Evolutionary conservation across 139 green algal genomes (phyloP), one percentile per base, ranked within the genome.

Genomic region (Picochlorum sp.): DNA sequence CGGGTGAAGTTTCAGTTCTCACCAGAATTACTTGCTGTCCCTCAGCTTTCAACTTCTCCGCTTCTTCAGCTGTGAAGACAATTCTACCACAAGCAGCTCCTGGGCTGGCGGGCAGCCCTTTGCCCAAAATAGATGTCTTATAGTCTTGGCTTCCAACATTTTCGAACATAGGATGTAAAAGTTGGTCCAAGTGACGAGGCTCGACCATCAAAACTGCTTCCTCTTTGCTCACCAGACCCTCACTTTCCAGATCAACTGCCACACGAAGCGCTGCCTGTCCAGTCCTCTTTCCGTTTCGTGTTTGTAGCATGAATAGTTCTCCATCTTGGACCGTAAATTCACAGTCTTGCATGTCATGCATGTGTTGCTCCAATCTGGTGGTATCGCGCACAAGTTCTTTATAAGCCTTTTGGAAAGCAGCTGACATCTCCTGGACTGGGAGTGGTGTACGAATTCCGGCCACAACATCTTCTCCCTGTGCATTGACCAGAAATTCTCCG

Each of bases 311-410:
- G 74, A 77, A 95, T 50, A 95, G 81, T 13, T 50, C 39, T 25
- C 79, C 81, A 40, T 93, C 79, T 64, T 95, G 77, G 20, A 95
- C 76, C 2, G 87, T 95, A 70, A 95, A 94, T 76, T 95, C 86
- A 24, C 81, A 83, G 60, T 95, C 86, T 72, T 95, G 81, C 86
- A 95, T 94, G 70, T 95, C 85, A 41, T 79, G 72, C 68, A 88
- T 89, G 65, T 95, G 78, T 30, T 63, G 61, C 79, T 95, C 86
- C 51, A 95, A 72, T 31, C 80, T 61, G 36, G 62, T 47, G 41
- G 71, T 85, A 63, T 85, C 90, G 18, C 68, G 41, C 33, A 81
- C 44, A 44, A 95, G 79, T 56, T 92, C 73, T 16, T 69, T 55
- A 67, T 94, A 89, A 12, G 87, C 83, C 37, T 70, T 37, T 16